These are phyloP conservation scores for Eremothecium coryli DNA, from an alignment of 1,139 yeast genomes.

Conservation along the genomic window DNA sequence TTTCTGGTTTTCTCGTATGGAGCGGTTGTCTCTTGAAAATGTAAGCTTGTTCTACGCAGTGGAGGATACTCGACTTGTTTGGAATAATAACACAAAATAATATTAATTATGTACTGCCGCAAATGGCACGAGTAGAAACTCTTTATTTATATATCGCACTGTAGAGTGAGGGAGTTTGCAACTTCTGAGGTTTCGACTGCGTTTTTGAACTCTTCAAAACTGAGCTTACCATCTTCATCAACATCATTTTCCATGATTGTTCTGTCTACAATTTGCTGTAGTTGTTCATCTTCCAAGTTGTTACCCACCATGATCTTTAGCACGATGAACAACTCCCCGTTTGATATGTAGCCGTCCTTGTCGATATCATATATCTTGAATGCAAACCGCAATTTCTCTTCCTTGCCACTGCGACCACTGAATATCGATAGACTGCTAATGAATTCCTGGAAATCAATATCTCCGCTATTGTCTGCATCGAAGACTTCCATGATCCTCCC, in stretches of 20 bases:
- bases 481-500: conserved; percentile 85
- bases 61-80: too few relatives aligned
- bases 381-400: conserved; percentile 80
- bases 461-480: conserved; percentile 89
- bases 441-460: conserved; percentile 92
- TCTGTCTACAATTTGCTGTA: conserved; percentile 92
- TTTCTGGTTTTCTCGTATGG: too few relatives aligned
- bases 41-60: too few relatives aligned
- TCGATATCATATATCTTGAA: conserved; percentile 94
- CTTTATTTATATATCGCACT: conserved; percentile 27
- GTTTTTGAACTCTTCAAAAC: conserved; percentile 75
- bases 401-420: conserved; percentile 76
- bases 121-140: too few relatives aligned
- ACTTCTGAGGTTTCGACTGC: conserved; percentile 63
- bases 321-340: conserved; percentile 88
- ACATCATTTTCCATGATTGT: conserved; percentile 90
- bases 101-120: too few relatives aligned
- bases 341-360: conserved; percentile 87
- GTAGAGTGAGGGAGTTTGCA: conserved; percentile 48
- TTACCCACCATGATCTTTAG: conserved; percentile 96
- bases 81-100: too few relatives aligned
- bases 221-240: conserved; percentile 83
- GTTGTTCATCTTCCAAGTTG: conserved; percentile 73
- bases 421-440: conserved; percentile 84
- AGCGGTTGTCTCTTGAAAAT: too few relatives aligned